Conservation (phyloP, 2,329 filamentous ascomycete genomes). For the Mollisia scopiformis region DNA sequence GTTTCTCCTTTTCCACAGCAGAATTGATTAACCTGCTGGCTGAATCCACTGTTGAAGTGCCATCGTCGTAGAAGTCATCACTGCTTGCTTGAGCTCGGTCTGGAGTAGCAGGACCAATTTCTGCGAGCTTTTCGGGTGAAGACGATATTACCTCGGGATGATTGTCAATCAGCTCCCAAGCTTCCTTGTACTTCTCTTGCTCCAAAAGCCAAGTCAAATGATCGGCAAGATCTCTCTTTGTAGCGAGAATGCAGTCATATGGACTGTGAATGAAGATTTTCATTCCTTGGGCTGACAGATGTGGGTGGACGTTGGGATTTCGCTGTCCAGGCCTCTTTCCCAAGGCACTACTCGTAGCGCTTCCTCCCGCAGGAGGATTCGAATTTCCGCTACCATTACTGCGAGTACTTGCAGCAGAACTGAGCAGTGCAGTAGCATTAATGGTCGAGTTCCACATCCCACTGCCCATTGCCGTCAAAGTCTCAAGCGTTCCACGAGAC, state of each 20-base stretch:
- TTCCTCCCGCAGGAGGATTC: constrained; percentile 41
- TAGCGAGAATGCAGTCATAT: constrained; percentile 92
- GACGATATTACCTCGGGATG: constrained; percentile 73
- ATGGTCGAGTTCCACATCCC: constrained; percentile 92
- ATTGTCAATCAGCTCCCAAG: constrained; percentile 87
- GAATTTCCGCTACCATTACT: constrained; percentile 39
- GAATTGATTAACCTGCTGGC: constrained; percentile 62
- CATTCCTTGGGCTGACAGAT: constrained; percentile 52
- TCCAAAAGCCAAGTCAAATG: constrained; percentile 86
- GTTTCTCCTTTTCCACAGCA: constrained; percentile 82
- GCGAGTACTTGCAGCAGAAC: constrained; percentile 77
- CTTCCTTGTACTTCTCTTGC: constrained; percentile 77
- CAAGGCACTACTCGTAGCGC: constrained; percentile 40
- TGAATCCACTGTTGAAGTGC: constrained; percentile 64
- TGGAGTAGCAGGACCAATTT: constrained; percentile 45
- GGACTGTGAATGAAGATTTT: constrained; percentile 96
- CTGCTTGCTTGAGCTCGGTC: constrained; percentile 37
- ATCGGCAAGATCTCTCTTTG: constrained; percentile 83
- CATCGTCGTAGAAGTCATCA: constrained; percentile 77
- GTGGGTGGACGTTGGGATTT: constrained; percentile 33
- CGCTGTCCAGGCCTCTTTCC: constrained; percentile 49
- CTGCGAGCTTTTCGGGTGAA: constrained; percentile 43
- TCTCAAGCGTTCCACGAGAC: constrained; percentile 75
- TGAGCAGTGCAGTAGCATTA: constrained; percentile 85
- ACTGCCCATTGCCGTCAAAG: constrained; percentile 70